Evolutionary conservation across 108 stramenopile genomes (phyloP).

Genomic region (Nitzschia sp.): DNA sequence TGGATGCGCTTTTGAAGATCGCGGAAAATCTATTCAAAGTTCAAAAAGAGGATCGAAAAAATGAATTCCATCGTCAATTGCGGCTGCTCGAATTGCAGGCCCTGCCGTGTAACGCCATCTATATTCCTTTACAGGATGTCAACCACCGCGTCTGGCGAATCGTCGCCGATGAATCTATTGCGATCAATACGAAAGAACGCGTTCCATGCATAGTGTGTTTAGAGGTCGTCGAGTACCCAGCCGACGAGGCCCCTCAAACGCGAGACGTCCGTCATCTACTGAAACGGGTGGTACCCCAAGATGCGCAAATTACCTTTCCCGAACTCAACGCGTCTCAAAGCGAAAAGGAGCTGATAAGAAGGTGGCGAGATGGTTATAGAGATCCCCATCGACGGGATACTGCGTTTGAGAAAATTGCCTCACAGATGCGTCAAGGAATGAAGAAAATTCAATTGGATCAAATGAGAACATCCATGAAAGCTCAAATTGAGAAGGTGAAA

Average conservation of each 20-base stretch:
- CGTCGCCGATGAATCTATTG: conserved; percentile 79
- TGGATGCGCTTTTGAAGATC: conserved; percentile 76
- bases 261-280: conserved; percentile 7
- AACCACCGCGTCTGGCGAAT: conserved; percentile 88
- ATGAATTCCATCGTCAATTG: conserved; percentile 56
- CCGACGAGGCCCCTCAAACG: conserved; percentile 7
- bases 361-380: conserved; percentile 45
- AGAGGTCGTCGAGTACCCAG: conserved; percentile 84
- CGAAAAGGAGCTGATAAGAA: conserved; percentile 37
- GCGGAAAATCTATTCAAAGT: conserved; percentile 71
- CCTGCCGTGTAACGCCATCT: conserved; percentile 80
- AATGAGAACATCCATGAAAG: conserved; percentile 37
- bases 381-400: conserved; percentile 72
- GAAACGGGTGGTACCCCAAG: background rate
- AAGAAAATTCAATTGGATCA: conserved; percentile 48
- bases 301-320: background rate
- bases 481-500: conserved; percentile 24
- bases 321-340: conserved; percentile 1
- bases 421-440: conserved; percentile 44
- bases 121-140: conserved; percentile 75
- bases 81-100: conserved; percentile 62
- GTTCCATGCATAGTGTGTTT: conserved; percentile 90
- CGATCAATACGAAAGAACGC: conserved; percentile 91
- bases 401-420: conserved; percentile 67
- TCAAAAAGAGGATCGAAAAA: conserved; percentile 52